phyloP scores from a whole-genome alignment of 2,329 filamentous ascomycete genomes.

The Claviceps spartinae region DNA sequence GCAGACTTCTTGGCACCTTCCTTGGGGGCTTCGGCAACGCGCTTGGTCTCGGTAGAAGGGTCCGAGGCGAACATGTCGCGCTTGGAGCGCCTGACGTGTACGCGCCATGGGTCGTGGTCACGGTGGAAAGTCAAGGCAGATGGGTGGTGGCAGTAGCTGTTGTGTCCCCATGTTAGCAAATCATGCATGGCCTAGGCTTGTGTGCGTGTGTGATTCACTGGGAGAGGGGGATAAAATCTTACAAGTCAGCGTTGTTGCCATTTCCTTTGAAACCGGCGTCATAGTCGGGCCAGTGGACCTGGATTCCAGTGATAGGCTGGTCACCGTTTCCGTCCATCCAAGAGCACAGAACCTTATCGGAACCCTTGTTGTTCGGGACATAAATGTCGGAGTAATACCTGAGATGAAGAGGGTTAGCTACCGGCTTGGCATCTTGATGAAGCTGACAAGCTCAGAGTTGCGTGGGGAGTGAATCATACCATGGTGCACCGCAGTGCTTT shows the following conservation, averaged over 20 bases:
- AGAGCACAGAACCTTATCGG: not conserved
- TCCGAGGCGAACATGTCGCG: not conserved
- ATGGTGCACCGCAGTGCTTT: not conserved
- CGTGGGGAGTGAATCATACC: not conserved
- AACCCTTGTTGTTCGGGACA: not conserved
- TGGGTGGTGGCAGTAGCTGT: not conserved
- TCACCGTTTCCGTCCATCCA: not conserved
- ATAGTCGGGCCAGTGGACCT: not conserved
- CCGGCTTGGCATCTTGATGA: too few relatives aligned
- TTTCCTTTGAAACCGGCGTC: not conserved
- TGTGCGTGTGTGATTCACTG: not conserved
- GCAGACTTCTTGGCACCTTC: not conserved
- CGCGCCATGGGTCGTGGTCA: not conserved
- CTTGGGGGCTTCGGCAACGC: not conserved
- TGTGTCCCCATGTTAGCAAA: not conserved
- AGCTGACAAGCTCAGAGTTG: too few relatives aligned
- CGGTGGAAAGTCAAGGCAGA: not conserved
- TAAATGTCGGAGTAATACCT: slow-evolving; percentile 1
- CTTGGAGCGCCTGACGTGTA: not conserved
- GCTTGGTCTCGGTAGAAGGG: not conserved
- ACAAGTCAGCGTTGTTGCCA: not conserved
- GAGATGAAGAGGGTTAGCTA: too few relatives aligned
- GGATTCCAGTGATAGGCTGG: not conserved
- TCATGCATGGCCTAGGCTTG: not conserved
- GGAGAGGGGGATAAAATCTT: not conserved